phyloP scores from a whole-genome alignment of 2,329 filamentous ascomycete genomes.

The Acrodontium crateriforme region DNA sequence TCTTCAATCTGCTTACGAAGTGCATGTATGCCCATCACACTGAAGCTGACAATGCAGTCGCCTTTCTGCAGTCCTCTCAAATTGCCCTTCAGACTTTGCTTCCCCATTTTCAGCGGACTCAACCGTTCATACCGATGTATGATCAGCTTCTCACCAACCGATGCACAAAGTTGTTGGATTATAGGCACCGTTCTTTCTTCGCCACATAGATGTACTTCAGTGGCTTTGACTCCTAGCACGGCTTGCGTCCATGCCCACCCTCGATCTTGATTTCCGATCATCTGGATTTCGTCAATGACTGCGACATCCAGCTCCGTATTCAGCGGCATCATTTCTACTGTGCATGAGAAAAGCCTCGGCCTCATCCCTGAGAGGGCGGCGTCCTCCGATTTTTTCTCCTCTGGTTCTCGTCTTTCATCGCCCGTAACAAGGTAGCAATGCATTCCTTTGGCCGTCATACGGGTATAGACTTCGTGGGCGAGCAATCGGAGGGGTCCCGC shows the following conservation, averaged over 20 bases:
- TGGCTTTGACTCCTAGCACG: conserved; percentile 70
- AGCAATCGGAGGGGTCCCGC: conserved; percentile 78
- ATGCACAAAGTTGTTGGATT: conserved; percentile 61
- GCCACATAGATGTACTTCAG: conserved; percentile 85
- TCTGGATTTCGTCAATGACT: conserved; percentile 97
- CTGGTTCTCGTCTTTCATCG: conserved; percentile 65
- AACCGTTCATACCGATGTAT: conserved; percentile 76
- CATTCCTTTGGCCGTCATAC: conserved; percentile 65
- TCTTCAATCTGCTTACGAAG: conserved; percentile 67
- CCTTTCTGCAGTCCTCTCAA: conserved; percentile 64
- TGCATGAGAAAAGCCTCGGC: conserved; percentile 60
- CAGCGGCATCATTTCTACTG: conserved; percentile 74
- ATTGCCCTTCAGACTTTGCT: conserved; percentile 47
- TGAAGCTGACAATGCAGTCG: conserved; percentile 82
- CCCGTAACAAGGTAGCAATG: conserved; percentile 74
- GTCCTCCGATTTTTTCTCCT: conserved; percentile 24
- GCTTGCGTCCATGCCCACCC: conserved; percentile 95
- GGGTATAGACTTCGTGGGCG: conserved; percentile 88
- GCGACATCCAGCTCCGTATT: conserved; percentile 63
- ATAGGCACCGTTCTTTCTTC: conserved; percentile 72
- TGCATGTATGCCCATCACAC: conserved; percentile 64
- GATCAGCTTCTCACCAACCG: conserved; percentile 67
- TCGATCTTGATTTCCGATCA: conserved; percentile 68
- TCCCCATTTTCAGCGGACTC: conserved; percentile 58
- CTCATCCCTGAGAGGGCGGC: conserved; percentile 31